Conservation (phyloP, 306 rosid genomes). For the Malus orientalis region DNA sequence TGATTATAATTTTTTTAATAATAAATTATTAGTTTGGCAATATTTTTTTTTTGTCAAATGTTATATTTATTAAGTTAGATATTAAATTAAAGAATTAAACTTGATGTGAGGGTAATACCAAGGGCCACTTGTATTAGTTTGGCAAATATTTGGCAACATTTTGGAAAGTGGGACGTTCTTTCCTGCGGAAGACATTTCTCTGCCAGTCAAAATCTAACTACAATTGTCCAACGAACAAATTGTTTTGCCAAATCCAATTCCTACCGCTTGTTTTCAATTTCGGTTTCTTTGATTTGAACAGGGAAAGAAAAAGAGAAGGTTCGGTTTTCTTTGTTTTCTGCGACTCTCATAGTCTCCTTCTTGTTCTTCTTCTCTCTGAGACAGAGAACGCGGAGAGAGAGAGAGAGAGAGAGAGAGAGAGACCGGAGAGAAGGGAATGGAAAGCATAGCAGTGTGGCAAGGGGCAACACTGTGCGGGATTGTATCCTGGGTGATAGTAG, state of each 20-base stretch:
- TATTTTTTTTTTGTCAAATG: no score
- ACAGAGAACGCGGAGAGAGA: background rate
- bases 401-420: background rate
- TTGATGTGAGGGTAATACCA: rapidly evolving
- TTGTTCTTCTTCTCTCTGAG: slow-evolving; percentile 9
- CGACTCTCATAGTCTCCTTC: background rate
- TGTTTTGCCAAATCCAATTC: background rate
- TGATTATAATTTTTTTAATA: no score
- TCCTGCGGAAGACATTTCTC: background rate
- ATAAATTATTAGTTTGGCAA: no score
- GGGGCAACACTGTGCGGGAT: slow-evolving; percentile 55
- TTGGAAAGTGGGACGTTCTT: background rate
- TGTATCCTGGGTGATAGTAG: slow-evolving; percentile 41
- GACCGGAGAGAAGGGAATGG: slow-evolving; percentile 35
- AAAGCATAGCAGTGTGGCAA: slow-evolving; percentile 57
- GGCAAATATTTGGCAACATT: background rate
- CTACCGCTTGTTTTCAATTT: background rate
- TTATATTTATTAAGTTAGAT: no score
- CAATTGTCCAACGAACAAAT: background rate
- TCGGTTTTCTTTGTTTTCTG: slow-evolving; percentile 7
- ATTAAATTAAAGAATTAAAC: no score
- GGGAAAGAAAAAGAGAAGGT: background rate
- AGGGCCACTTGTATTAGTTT: no score
- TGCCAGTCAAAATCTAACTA: background rate
- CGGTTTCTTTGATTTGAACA: background rate